Evolutionary conservation across 306 rosid species (phyloP), one percentile per base, ranked within the genome.

Genomic region (Malus sieversii): DNA sequence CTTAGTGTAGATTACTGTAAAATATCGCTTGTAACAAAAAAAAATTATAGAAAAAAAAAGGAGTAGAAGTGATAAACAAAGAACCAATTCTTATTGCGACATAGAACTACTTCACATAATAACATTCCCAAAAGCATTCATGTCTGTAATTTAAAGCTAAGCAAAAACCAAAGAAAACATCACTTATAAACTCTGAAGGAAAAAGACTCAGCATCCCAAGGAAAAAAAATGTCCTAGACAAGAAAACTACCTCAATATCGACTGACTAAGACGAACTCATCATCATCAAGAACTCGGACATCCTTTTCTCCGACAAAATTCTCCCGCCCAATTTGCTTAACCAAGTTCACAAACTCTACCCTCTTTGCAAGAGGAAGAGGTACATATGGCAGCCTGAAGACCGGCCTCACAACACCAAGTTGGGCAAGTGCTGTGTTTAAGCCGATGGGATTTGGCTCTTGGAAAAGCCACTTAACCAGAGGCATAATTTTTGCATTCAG

Each of bases 351-450:
- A 79, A 94, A 94, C 35, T 90, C 93, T 38, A 70, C 71, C 85
- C 98, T 85, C 84, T 94, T 87, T 70, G 82, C 90, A 80, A 76
- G 53, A 51, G 95, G 87, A 77, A 92, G 95, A 68, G 98, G 98
- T 46, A 94, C 93, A 84, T 92, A 94, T 5, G 98, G 98, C 58
- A 94, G 86, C 90, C 98, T 77, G 83, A 94, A 94, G 71, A 94
- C 95, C 11, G 97, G 99, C 84, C 97, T 90, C 55, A 86, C 91
- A 25, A 89, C 93, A 72, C 99, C 97, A 40, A 92, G 99, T 82
- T 95, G 97, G 73, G 99, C 97, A 42, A 95, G 99, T 16, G 99
- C 99, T 0, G 97, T 92, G 87, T 90, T 95, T 81, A 95, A 69
- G 75, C 88, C 91, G 35, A 95, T 90, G 75, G 97, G 99, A 75